Evolutionary conservation across 2,329 filamentous ascomycete genomes (phyloP), one percentile per base, ranked within the genome.

Genomic region (Neonectria faginata): DNA sequence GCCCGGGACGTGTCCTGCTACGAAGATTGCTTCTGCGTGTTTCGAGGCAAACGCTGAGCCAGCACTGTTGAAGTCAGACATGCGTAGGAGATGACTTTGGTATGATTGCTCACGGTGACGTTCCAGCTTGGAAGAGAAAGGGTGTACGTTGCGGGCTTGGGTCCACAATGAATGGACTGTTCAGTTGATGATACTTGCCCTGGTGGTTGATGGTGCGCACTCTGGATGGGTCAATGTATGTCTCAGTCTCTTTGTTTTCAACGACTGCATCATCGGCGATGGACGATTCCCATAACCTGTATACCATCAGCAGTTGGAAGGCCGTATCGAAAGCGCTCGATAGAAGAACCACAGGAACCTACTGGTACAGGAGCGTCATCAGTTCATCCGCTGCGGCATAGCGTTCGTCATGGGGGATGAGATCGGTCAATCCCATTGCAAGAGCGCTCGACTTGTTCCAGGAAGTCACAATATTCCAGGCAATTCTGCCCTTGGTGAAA

Each of bases 1-100:
- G 2, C 56, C 56, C 14, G 65, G 65, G 22, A 57, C 56, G 67
- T 88, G 86, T 0, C 84, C 85, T 0, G 82, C 85, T 1, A 89
- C 82, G 60, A 89, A 89, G 47, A 90, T 86, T 2, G 83, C 86
- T 70, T 90, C 88, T 0, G 87, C 88, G 67, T 89, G 86, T 57
- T 85, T 83, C 0, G 86, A 84, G 0, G 85, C 86, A 64, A 90
- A 90, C 0, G 76, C 74, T 66, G 85, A 87, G 0, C 86, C 87
- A 1, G 85, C 56, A 16, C 60, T 63, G 3, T 1, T 2, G 9
- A 42, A 18, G 39, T 42, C n/a, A 42, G 39, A 8, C 3, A 22
- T 22, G 22, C 3, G n/a, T 0, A 6, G 2, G n/a, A 20, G 4
- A 9, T 4, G 16, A 27, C 9, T 27, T 27, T 25, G n/a, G 6